Evolutionary conservation across 257 asterid genomes (phyloP), one percentile per base, ranked within the genome.

Genomic region (Solanum dulcamara): DNA sequence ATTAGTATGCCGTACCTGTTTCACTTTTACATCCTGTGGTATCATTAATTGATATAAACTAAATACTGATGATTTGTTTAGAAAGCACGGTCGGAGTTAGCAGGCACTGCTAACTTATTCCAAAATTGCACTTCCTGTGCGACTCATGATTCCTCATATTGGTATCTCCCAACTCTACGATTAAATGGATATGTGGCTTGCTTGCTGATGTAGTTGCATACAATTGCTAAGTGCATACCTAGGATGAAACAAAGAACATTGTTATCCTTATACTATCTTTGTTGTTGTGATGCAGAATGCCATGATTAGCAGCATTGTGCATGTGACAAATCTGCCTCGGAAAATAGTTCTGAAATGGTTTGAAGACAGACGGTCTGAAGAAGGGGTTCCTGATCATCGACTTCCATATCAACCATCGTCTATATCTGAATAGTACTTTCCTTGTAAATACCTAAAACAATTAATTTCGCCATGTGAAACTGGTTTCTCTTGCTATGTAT

Each of bases 331-430:
- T 89, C 92, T 97, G 87, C 98, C 99, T 4, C 94, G 94, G 46
- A 94, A 88, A 85, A 92, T 86, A 89, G 97, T 96, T 2, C 91
- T 96, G 91, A 94, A 96, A 86, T 96, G 98, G 99, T 95, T 97
- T 2, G 98, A 97, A 91, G 98, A 97, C 87, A 95, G 88, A 87
- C 91, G 99, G 64, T 87, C 89, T 18, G 98, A 92, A 88, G 98
- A 93, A 38, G 98, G 97, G 17, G 92, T 92, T 18, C 98, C 97
- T 64, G 93, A 89, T 15, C 88, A 59, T 35, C 93, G 94, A 26
- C 46, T 81, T 80, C 97, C 96, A 15, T 92, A 88, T 80, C 93
- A 88, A 70, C 94, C 93, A 6, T 85, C 89, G 11, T 83, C 86
- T 70, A 48, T 8, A 77, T 46, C 42, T 46, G 32, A 77, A 30